Conservation (phyloP, 176 grass and related monocot genomes). For the Juncus inflexus region DNA sequence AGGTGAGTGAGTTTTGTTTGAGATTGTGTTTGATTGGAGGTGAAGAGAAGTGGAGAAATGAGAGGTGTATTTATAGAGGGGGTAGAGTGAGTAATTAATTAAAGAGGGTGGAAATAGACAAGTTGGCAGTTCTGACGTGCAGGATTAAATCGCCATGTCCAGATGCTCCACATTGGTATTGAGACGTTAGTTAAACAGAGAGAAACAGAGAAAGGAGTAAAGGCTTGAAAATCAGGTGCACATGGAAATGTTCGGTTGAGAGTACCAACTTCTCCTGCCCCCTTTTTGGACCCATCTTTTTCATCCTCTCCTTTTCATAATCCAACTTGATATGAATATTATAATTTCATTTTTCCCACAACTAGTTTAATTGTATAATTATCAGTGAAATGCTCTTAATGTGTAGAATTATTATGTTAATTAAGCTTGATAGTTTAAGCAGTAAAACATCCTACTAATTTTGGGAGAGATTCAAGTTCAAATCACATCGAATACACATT, state of each 20-base stretch:
- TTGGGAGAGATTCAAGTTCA: too few relatives aligned
- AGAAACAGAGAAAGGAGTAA: constrained; percentile 35
- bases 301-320: neutral
- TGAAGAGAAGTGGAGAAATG: constrained; percentile 46
- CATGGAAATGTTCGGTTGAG: constrained; percentile 51
- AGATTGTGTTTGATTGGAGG: constrained; percentile 41
- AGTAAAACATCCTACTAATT: too few relatives aligned
- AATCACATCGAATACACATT: too few relatives aligned
- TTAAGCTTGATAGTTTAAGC: too few relatives aligned
- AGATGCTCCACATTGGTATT: constrained; percentile 11
- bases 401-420: too few relatives aligned
- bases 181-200: constrained; percentile 18
- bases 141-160: constrained; percentile 39
- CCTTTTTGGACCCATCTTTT: neutral
- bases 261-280: constrained; percentile 13
- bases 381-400: too few relatives aligned
- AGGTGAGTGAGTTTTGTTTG: neutral
- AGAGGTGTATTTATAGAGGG: constrained; percentile 47
- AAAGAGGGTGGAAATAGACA: constrained; percentile 4
- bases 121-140: constrained; percentile 33
- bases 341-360: neutral
- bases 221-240: constrained; percentile 57
- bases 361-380: too few relatives aligned
- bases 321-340: neutral
- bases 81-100: constrained; percentile 11